Percentiles rank a stretch among this genome's conserved stretches.
Evolutionary conservation across 352 stramenopile genomes (phyloP).

Genomic region (Phytophthora podocarpi): DNA sequence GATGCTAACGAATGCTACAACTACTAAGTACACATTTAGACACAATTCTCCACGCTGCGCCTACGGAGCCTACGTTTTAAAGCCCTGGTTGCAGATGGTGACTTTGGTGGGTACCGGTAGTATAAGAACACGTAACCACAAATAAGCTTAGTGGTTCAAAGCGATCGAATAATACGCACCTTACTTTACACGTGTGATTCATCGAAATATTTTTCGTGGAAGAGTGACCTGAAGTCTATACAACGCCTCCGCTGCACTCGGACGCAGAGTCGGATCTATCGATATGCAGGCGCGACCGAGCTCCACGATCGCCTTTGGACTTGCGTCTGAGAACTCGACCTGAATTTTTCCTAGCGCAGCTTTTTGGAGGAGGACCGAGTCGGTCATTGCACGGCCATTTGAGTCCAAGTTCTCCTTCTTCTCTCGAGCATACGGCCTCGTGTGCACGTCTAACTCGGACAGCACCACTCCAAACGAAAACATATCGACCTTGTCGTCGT

Average conservation of each 20-base stretch:
- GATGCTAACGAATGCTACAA: not conserved
- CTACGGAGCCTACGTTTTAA: no score
- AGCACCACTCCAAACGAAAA: slow-evolving; percentile 70
- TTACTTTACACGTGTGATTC: not conserved
- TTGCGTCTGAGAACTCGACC: slow-evolving; percentile 26
- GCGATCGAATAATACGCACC: no score
- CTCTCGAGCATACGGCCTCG: slow-evolving; percentile 19
- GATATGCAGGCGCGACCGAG: slow-evolving; percentile 29
- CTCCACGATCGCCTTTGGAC: slow-evolving; percentile 14
- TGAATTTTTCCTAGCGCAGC: slow-evolving; percentile 34
- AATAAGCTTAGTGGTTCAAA: no score
- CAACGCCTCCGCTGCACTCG: slow-evolving; percentile 33
- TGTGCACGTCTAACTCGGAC: slow-evolving; percentile 52
- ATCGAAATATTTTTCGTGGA: not conserved
- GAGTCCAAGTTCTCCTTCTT: slow-evolving; percentile 15
- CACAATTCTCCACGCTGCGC: no score
- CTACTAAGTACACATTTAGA: no score
- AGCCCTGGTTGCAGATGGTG: no score
- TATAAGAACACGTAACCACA: no score
- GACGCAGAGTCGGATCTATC: slow-evolving; percentile 33
- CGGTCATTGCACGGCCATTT: slow-evolving; percentile 13
- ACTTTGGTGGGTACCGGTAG: no score
- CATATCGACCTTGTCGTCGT: slow-evolving; percentile 56
- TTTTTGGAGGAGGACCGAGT: slow-evolving; percentile 38
- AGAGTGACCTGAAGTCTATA: slow-evolving; percentile 34